A percentile compares a stretch with the other conserved stretches of the same genome.
Conservation (phyloP, 805 yeast genomes). For the Dipodascus geniculatus region DNA sequence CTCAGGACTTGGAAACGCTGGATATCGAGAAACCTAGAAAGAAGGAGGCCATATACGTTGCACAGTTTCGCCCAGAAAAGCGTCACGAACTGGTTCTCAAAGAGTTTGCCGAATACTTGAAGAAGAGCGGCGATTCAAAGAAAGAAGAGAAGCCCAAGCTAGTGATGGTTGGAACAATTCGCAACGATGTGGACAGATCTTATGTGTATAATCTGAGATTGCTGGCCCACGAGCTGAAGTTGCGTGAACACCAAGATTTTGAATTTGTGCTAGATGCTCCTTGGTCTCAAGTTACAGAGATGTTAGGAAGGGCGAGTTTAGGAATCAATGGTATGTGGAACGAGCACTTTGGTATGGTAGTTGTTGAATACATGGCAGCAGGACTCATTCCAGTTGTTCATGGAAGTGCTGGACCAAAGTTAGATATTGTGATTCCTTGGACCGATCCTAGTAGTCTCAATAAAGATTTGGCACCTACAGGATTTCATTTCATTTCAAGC, state of each 20-base stretch:
- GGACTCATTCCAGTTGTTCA: conserved; percentile 86
- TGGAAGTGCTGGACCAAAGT: conserved; percentile 89
- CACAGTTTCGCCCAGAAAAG: conserved; percentile 94
- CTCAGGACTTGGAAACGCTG: conserved; percentile 36
- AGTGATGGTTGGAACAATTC: conserved; percentile 73
- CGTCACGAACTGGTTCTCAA: conserved; percentile 62
- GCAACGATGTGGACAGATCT: conserved; percentile 53
- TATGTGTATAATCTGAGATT: conserved; percentile 41
- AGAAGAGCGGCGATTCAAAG: conserved; percentile 11
- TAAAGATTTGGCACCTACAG: conserved; percentile 29
- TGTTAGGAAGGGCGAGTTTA: conserved; percentile 44
- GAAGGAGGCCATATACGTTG: conserved; percentile 44
- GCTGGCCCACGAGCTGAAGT: conserved; percentile 32
- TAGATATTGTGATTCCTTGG: conserved; percentile 55
- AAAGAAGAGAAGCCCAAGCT: conserved; percentile 37
- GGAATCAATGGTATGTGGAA: conserved; percentile 99
- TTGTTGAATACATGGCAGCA: conserved; percentile 80
- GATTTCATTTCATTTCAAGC: conserved; percentile 64
- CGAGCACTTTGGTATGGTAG: conserved; percentile 97
- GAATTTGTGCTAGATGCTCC: conserved; percentile 65
- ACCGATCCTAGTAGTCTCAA: conserved; percentile 16
- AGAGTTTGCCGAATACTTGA: conserved; percentile 49
- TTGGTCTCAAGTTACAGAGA: conserved; percentile 45
- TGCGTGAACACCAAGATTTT: conserved; percentile 30
- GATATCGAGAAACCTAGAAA: conserved; percentile 14